Evolutionary conservation across 176 grass and related monocot species (phyloP), one percentile per base, ranked within the genome.

Genomic region (Avena insularis): DNA sequence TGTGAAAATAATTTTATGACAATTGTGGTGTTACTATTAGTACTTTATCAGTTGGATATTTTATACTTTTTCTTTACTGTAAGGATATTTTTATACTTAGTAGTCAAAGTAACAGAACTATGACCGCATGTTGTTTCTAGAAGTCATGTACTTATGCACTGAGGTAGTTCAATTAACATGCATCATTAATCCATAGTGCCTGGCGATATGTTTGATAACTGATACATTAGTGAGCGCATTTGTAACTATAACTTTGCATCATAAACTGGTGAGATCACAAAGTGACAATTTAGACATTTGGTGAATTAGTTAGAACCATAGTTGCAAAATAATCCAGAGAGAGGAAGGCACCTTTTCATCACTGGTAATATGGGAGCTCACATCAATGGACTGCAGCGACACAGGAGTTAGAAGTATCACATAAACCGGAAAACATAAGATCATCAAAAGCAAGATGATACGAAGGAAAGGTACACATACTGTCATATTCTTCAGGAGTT

Each of bases 401-500:
- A 63, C 43, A 89, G 0, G 36, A 60, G 43, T 88, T 54, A 78
- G 71, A 70, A 61, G 49, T 13, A 63, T 33, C n/a, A 31, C 31
- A 23, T 62, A 66, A 49, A 73, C 45, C 36, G 6, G 2, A 43
- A 33, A 13, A 54, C 13, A 85, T 27, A 66, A 33, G 63, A 29
- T 66, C 63, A 66, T 35, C 63, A 0, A 66, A 66, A 66, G 63
- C 29, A 14, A 66, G 27, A 66, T 9, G 16, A 25, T 35, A 47
- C 33, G 61, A 12, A 78, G 62, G n/a, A 63, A 15, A 15, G 71
- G 27, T 19, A 80, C 71, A 71, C 86, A 77, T 91, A 98, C 97
- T 63, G 90, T 90, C 86, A 96, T 94, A 75, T 94, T 98, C 77
- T 96, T 98, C 78, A 96, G 84, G 71, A 90, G 90, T 21, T 94